Conservation (phyloP, 352 stramenopile genomes). For the Chrysophaeum taylorii region DNA sequence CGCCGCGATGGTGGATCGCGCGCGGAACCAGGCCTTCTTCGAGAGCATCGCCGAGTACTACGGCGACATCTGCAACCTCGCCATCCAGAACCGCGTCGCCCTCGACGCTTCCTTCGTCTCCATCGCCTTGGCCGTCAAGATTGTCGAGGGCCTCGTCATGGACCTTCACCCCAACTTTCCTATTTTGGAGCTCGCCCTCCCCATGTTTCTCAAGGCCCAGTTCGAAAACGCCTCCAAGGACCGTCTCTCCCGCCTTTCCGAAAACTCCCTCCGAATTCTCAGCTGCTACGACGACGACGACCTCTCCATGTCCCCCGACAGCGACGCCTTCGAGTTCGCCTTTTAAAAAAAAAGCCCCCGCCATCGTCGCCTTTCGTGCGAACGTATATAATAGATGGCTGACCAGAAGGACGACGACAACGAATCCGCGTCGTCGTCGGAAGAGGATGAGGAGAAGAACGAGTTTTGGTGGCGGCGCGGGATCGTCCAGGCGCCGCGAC, state of each 20-base stretch:
- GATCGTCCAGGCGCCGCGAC: too few relatives aligned
- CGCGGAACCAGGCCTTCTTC: constrained; percentile 43
- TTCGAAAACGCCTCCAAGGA: constrained; percentile 52
- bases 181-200: constrained; percentile 68
- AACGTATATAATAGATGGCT: too few relatives aligned
- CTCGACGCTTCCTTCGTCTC: constrained; percentile 84
- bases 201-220: constrained; percentile 79
- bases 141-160: constrained; percentile 77
- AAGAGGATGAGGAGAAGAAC: too few relatives aligned
- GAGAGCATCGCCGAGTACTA: constrained; percentile 56
- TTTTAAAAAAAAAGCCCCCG: too few relatives aligned
- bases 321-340: too few relatives aligned
- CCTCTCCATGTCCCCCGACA: too few relatives aligned
- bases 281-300: too few relatives aligned
- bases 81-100: constrained; percentile 76
- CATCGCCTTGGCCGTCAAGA: constrained; percentile 80
- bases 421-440: too few relatives aligned
- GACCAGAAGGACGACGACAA: too few relatives aligned
- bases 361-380: too few relatives aligned
- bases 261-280: too few relatives aligned
- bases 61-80: constrained; percentile 67
- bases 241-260: constrained; percentile 9
- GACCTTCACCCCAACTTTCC: constrained; percentile 77
- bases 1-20: constrained; percentile 35
- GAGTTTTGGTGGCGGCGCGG: too few relatives aligned